Conservation (phyloP, 2,329 filamentous ascomycete genomes). For the Pseudogymnoascus sp. region DNA sequence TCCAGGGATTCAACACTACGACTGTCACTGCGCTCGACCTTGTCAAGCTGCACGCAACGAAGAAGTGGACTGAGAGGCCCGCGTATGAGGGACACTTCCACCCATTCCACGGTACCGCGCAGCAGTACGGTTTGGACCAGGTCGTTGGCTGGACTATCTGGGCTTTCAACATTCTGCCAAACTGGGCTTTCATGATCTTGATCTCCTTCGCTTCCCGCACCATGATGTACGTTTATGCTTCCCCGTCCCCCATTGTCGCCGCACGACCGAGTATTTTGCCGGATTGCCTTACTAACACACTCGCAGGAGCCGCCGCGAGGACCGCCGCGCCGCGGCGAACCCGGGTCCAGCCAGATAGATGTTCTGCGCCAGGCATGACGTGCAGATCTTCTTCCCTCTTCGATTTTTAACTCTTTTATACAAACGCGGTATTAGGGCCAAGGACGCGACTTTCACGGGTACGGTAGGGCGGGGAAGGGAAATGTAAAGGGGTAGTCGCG, state of each 20-base stretch:
- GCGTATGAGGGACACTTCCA: constrained; percentile 64
- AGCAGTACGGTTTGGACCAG: constrained; percentile 53
- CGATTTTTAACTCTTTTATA: constrained; percentile 5
- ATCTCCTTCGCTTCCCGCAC: constrained; percentile 66
- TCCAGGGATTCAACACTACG: constrained; percentile 62
- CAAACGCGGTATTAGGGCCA: not conserved
- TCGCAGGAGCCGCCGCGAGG: not conserved
- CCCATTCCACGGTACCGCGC: constrained; percentile 63
- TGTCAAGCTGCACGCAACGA: constrained; percentile 49
- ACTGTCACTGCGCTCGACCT: constrained; percentile 59
- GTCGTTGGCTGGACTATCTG: constrained; percentile 63
- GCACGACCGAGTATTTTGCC: not conserved
- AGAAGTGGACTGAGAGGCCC: constrained; percentile 40
- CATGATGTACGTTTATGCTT: constrained; percentile 58
- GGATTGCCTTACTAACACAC: not conserved
- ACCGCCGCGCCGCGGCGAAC: not conserved
- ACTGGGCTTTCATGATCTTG: constrained; percentile 72
- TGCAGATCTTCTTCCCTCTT: not conserved
- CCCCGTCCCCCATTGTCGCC: too few species aligned
- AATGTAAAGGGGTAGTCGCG: not conserved
- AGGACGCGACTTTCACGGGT: not conserved
- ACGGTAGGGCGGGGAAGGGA: not conserved
- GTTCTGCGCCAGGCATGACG: not conserved
- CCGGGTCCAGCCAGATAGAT: not conserved
- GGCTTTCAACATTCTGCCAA: constrained; percentile 58